Conservation (phyloP, 176 grass and related monocot genomes). For the Eragrostis curvula region DNA sequence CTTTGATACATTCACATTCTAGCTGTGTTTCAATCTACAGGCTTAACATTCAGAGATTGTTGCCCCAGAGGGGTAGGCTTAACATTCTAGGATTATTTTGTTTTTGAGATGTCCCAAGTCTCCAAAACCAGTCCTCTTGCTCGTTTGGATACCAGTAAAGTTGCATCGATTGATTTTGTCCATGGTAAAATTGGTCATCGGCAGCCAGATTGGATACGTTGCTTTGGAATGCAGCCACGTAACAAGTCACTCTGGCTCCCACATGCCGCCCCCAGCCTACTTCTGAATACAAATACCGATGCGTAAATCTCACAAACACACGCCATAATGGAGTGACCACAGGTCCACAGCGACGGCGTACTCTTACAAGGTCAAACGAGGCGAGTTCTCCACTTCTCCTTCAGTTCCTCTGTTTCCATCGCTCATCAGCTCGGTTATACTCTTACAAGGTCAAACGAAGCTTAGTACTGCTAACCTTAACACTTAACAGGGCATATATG, state of each 20-base stretch:
- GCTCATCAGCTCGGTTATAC: not conserved
- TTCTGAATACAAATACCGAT: not conserved
- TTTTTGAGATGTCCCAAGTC: no score
- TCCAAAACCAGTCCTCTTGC: no score
- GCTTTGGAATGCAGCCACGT: not conserved
- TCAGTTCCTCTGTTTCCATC: not conserved
- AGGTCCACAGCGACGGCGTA: not conserved
- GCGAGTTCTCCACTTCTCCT: not conserved
- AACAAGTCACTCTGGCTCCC: not conserved
- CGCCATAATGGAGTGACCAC: not conserved
- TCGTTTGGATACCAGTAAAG: no score
- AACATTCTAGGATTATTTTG: no score
- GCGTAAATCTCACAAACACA: conserved; percentile 3
- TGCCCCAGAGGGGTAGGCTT: no score
- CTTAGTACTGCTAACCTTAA: not conserved
- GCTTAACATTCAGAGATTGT: no score
- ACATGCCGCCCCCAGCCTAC: not conserved
- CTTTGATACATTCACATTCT: no score
- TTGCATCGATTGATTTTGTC: no score
- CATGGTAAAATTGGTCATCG: not conserved
- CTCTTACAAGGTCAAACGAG: not conserved
- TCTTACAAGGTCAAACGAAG: no score
- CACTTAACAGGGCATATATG: not conserved
- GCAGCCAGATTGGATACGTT: not conserved
- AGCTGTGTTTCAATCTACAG: no score